Percentiles rank a stretch among this genome's conserved stretches.
phyloP scores from a whole-genome alignment of 805 yeast species.

The Candida coquimbonensis region DNA sequence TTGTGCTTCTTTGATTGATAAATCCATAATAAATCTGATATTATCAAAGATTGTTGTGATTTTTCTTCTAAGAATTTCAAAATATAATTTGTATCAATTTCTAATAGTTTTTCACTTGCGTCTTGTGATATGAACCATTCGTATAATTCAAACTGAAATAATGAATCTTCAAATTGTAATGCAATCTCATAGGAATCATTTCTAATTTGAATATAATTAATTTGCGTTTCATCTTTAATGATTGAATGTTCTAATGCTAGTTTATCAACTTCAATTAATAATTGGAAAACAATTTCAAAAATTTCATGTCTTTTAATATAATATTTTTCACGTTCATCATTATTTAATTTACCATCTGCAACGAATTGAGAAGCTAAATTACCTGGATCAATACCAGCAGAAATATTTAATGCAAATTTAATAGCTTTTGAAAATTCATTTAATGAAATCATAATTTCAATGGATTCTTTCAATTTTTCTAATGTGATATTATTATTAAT shows the following conservation, averaged over 20 bases:
- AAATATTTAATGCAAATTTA: constrained; percentile 70
- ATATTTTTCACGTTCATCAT: constrained; percentile 44
- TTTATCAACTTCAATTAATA: constrained; percentile 66
- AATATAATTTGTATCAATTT: constrained; percentile 75
- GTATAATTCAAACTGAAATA: constrained; percentile 88
- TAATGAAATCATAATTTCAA: constrained; percentile 67
- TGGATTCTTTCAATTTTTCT: constrained; percentile 77
- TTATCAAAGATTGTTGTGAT: constrained; percentile 53
- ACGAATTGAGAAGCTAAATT: constrained; percentile 52
- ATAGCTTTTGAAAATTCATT: constrained; percentile 83
- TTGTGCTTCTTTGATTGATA: constrained; percentile 79
- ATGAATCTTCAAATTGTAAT: constrained; percentile 65
- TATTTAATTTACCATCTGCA: constrained; percentile 40
- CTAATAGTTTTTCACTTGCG: constrained; percentile 67
- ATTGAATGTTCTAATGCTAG: constrained; percentile 38
- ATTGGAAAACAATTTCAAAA: constrained; percentile 68
- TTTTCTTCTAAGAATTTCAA: constrained; percentile 69
- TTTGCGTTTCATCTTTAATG: constrained; percentile 9
- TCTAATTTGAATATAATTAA: constrained; percentile 44
- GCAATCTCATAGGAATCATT: constrained; percentile 71
- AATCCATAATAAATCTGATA: constrained; percentile 82
- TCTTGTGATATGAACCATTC: constrained; percentile 86
- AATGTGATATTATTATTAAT: constrained; percentile 72
- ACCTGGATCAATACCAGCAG: constrained; percentile 58
- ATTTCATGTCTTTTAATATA: constrained; percentile 50